phyloP scores from a whole-genome alignment of 2,329 filamentous ascomycete genomes.

The Trichoderma brevicompactum region DNA sequence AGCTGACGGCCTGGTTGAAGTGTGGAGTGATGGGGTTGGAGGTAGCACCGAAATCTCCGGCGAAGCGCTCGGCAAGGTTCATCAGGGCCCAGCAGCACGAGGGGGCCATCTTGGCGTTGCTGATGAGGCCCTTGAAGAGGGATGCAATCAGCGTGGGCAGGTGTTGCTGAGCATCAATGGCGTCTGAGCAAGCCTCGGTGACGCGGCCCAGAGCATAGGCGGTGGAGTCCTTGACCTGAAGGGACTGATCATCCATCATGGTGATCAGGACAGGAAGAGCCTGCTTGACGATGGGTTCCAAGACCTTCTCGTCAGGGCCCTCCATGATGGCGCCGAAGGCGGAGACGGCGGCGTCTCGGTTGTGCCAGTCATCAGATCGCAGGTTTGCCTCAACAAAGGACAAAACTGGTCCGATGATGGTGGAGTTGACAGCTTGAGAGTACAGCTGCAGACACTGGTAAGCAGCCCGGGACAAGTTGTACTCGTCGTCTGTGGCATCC shows the following conservation, averaged over 20 bases:
- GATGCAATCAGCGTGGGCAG: constrained; percentile 84
- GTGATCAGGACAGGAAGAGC: constrained; percentile 87
- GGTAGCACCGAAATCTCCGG: constrained; percentile 76
- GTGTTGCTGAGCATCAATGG: constrained; percentile 83
- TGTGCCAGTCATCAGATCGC: constrained; percentile 89
- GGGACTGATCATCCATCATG: constrained; percentile 86
- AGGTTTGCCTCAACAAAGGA: constrained; percentile 91
- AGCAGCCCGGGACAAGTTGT: constrained; percentile 91
- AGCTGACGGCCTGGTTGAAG: constrained; percentile 89
- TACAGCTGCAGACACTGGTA: constrained; percentile 98
- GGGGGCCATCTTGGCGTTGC: constrained; percentile 93
- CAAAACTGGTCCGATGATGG: constrained; percentile 85
- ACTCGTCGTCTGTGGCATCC: constrained; percentile 94
- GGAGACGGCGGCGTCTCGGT: constrained; percentile 92
- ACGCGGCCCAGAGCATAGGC: constrained; percentile 96
- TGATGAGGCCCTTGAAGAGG: constrained; percentile 86
- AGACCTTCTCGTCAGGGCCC: constrained; percentile 87
- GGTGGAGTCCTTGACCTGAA: constrained; percentile 94
- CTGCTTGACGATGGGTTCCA: constrained; percentile 95
- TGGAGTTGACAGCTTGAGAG: constrained; percentile 83
- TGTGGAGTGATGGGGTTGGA: constrained; percentile 86
- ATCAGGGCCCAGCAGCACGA: constrained; percentile 99
- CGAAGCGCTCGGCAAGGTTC: constrained; percentile 96
- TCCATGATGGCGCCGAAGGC: constrained; percentile 99
- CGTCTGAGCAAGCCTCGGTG: constrained; percentile 88